Base-by-base conservation (phyloP, 495 filamentous ascomycete species). In the Aspergillus cristatus region DNA sequence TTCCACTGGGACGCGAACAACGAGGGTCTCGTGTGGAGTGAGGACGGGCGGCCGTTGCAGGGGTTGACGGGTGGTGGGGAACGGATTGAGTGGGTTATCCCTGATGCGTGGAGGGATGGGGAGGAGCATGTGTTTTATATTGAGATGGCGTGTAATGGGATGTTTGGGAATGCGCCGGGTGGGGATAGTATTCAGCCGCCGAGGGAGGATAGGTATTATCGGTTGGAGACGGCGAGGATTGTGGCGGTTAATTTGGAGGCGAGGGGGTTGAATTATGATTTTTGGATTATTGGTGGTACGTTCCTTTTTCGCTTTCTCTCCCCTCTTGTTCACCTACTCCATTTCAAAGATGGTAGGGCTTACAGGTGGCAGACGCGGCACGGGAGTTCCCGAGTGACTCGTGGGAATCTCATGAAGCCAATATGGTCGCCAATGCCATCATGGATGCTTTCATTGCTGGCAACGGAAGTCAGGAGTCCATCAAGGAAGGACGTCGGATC, bases 131-230 rank as follows among this genome's bases (percentile, higher is more conserved):
- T 67, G 7, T 82, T 97, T 43, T 98, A 94, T 57, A 78, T 98
- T 43, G 91, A 98, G 64, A 94, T 98, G 84, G 91, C 91, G 11
- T 97, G 91, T 60, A 98, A 98, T 61, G 78, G 79, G 48, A 98
- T 98, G 90, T 96, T 97, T 62, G 91, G 91, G 35, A 96, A 94
- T 61, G 82, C 86, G 0, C 68, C 79, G 2, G 83, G 81, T 14
- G 88, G 85, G 10, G 89, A 94, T 54, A 76, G 67, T 5, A 96
- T 94, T 39, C 86, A 94, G 53, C 89, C 91, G 6, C 91, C 91
- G 1, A 69, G 79, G 33, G 85, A 86, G 13, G 76, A 95, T 60
- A 82, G 71, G 49, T 83, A 79, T 48, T 98, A 80, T 55, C 71
- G 74, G 32, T 68, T 98, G 35, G 60, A 63, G 30, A 81, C 70